phyloP scores from a whole-genome alignment of 441 rosid species.

The Gossypium aridum region DNA sequence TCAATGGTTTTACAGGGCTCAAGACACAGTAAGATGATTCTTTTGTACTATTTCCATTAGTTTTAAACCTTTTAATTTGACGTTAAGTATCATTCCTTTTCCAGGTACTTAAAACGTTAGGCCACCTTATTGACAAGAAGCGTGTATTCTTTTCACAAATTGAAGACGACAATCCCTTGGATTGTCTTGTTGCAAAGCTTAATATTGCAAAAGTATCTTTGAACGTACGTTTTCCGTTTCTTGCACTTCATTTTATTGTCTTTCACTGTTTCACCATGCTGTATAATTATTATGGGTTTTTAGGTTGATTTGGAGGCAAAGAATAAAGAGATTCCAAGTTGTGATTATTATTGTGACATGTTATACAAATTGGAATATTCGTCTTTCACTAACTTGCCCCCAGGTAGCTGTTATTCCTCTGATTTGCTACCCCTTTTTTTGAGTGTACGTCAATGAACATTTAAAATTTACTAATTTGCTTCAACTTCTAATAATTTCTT shows the following conservation, averaged over 20 bases:
- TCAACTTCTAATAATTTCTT: neutral
- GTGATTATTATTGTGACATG: conserved; percentile 59
- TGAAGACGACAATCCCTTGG: conserved; percentile 42
- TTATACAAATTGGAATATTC: conserved; percentile 47
- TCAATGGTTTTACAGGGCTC: conserved; percentile 67
- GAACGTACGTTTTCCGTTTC: conserved; percentile 22
- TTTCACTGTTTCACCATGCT: neutral
- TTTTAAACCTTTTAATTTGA: neutral
- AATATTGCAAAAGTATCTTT: conserved; percentile 37
- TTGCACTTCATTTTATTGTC: neutral
- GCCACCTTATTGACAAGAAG: conserved; percentile 25
- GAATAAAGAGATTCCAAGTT: conserved; percentile 15
- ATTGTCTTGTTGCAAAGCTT: conserved; percentile 42
- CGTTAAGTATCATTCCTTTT: neutral
- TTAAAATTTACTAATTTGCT: neutral
- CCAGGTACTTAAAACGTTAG: conserved; percentile 38
- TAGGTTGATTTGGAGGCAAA: conserved; percentile 40
- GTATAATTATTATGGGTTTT: conserved; percentile 5
- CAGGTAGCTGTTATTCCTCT: conserved; percentile 25
- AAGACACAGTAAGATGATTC: conserved; percentile 48
- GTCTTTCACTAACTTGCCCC: conserved; percentile 39
- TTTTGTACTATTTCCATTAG: neutral
- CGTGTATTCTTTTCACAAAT: conserved; percentile 61
- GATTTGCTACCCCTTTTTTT: neutral
- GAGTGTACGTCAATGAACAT: neutral